Evolutionary conservation across 2,329 filamentous ascomycete species (phyloP).

Genomic region (Ceratocystis alfenasii): DNA sequence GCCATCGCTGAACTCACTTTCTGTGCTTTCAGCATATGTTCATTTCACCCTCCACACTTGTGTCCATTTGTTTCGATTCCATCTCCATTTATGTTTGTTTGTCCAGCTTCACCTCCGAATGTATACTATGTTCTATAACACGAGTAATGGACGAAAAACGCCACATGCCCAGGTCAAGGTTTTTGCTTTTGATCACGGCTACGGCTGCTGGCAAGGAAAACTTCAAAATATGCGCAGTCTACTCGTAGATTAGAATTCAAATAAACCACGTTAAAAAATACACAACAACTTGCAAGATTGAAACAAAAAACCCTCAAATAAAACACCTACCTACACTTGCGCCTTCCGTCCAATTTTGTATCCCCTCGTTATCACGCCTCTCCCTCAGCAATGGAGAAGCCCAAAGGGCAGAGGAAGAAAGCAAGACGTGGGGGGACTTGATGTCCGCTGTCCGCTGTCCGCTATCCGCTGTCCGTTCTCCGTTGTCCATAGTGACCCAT

Average conservation of each 20-base stretch:
- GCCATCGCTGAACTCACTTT: not conserved
- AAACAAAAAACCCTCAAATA: no score
- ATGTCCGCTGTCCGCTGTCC: no score
- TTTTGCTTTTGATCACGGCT: not conserved
- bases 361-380: no score
- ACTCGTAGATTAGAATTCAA: not conserved
- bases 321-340: no score
- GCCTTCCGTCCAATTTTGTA: no score
- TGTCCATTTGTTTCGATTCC: not conserved
- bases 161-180: not conserved
- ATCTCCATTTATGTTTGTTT: not conserved
- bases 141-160: not conserved
- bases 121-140: not conserved
- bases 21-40: not conserved
- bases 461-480: no score
- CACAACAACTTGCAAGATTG: not conserved
- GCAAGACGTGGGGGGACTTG: no score
- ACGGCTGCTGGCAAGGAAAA: not conserved
- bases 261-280: not conserved
- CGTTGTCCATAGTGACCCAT: no score
- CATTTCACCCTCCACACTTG: not conserved
- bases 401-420: no score
- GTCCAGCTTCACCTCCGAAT: constrained; percentile 1
- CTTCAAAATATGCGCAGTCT: not conserved
- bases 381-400: no score